These are phyloP conservation scores for Aureobasidium sp. DNA, from an alignment of 2,329 filamentous ascomycete genomes.

Conservation along the genomic window DNA sequence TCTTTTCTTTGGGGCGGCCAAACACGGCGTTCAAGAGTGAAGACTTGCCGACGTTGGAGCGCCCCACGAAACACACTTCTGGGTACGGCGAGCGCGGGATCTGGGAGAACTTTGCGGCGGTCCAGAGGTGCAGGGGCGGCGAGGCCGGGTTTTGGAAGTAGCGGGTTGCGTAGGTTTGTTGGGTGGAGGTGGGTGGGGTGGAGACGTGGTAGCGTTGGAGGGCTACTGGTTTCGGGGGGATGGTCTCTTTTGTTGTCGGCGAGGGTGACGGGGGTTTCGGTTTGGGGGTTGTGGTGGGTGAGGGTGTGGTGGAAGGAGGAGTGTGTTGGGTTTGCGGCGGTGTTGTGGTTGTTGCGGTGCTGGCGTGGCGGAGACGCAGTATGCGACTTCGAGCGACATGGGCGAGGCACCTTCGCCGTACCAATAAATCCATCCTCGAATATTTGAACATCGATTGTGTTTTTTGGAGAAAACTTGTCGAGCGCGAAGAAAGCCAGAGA, in stretches of 20 bases:
- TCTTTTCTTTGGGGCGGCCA: slow-evolving; percentile 27
- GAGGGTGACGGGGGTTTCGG: neutral
- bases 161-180: slow-evolving; percentile 33
- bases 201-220: slow-evolving; percentile 27
- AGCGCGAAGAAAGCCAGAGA: neutral
- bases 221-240: neutral
- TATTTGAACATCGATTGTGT: neutral
- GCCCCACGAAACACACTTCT: slow-evolving; percentile 58
- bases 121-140: slow-evolving; percentile 50
- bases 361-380: neutral
- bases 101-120: slow-evolving; percentile 49
- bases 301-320: neutral
- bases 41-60: slow-evolving; percentile 63
- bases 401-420: neutral
- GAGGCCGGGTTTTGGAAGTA: slow-evolving; percentile 37
- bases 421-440: neutral
- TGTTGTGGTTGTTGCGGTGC: neutral
- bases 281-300: neutral
- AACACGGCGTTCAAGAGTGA: slow-evolving; percentile 58
- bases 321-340: neutral
- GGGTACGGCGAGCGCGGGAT: slow-evolving; percentile 47
- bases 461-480: neutral
- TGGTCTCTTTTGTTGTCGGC: neutral
- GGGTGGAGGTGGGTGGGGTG: slow-evolving; percentile 23
- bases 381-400: neutral